Base-by-base conservation (phyloP, 2,329 filamentous ascomycete species). In the Phaeosphaeriaceae sp. region DNA sequence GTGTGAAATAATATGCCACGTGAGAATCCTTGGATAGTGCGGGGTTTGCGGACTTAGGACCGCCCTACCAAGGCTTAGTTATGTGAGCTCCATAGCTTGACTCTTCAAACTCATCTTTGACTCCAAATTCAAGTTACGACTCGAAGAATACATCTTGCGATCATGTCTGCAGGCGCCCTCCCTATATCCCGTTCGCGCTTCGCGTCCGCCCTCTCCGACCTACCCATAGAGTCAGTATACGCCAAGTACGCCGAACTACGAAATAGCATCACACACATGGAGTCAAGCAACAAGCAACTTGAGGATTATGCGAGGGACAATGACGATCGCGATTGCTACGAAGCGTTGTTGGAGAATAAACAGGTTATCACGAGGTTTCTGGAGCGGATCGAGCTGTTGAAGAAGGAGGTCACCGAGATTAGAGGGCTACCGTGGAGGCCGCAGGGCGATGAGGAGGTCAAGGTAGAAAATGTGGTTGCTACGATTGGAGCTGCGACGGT, bases 171-270 rank as follows among this genome's bases (percentile, higher is more conserved):
- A 48, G 81, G 84, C 63, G 71, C 85, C 6, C 66, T 70, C 9
- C 87, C 87, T 50, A 90, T 90, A 67, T 74, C 81, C 37, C 77
- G 84, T 20, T 71, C 77, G 15, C 82, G 82, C 67, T 90, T 90
- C 76, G 83, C 86, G 66, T 77, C 79, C 53, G 89, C 89, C 18
- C 80, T 92, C 58, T 77, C 81, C 58, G 83, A 86, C 52, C 84
- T 92, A 47, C 83, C 87, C 33, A 70, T 87, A 58, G 80, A 82
- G 54, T 81, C 81, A 48, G 85, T 92, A 6, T 86, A 88, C 74
- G 80, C 88, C 73, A 92, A 92, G 74, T 83, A 87, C 50, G 83
- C 88, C 67, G 89, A 92, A 72, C 80, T 92, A 54, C 84, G 83
- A 69, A 92, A 91, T 80, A 84, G 81, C 61, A 87, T 92, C 67